Percentiles rank a stretch among this genome's conserved stretches.
These are phyloP conservation scores for Gossypium davidsonii DNA, from an alignment of 441 rosid species.

Conservation along the genomic window DNA sequence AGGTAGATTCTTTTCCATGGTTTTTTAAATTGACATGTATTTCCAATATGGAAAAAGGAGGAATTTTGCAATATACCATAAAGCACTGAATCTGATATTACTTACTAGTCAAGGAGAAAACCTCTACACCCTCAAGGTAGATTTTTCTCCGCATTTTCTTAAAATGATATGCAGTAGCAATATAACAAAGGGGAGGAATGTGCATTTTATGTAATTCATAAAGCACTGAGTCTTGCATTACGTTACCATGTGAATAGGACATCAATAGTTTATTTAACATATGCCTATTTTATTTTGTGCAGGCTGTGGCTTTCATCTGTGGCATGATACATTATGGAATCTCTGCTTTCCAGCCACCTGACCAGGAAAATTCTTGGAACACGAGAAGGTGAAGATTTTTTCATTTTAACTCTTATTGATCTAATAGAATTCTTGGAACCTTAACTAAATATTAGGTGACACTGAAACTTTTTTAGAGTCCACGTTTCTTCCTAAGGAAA, in stretches of 20 bases:
- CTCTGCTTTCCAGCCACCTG: constrained; percentile 35
- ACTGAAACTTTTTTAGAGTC: neutral
- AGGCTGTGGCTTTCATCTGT: constrained; percentile 81
- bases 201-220: neutral
- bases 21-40: neutral
- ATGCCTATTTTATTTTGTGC: constrained; percentile 24
- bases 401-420: neutral
- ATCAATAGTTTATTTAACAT: neutral
- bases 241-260: neutral
- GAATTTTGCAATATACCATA: neutral
- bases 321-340: constrained; percentile 53
- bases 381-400: constrained; percentile 45
- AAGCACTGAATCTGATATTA: neutral
- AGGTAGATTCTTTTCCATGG: neutral
- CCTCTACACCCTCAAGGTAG: neutral
- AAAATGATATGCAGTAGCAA: neutral
- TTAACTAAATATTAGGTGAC: neutral
- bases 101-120: neutral
- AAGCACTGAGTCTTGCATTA: neutral
- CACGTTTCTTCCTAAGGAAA: neutral
- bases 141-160: neutral
- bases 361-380: constrained; percentile 44
- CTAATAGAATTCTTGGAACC: neutral
- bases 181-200: neutral
- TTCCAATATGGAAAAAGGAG: neutral